These are phyloP conservation scores for Pythium myriotylum DNA, from an alignment of 352 stramenopile species.

Conservation along the genomic window DNA sequence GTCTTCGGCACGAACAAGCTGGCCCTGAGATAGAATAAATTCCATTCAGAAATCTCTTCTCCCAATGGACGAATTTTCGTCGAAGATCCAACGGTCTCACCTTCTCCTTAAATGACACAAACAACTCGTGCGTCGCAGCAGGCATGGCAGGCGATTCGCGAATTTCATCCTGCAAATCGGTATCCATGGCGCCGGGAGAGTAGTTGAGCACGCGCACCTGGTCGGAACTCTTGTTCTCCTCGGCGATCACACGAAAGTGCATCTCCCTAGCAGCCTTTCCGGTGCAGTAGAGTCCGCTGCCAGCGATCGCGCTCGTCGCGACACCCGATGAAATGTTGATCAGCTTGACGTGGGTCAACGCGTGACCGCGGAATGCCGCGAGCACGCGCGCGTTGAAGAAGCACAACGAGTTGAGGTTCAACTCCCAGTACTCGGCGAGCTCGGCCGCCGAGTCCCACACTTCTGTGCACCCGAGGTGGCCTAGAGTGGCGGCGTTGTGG, in stretches of 20 bases:
- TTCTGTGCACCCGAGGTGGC: conserved; percentile 57
- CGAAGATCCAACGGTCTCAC: too few relatives aligned
- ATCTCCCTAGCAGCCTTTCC: conserved; percentile 89
- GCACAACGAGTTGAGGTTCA: conserved; percentile 85
- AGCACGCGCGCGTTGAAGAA: conserved; percentile 85
- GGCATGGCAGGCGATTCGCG: conserved; percentile 57
- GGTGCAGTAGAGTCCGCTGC: conserved; percentile 80
- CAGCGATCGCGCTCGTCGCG: conserved; percentile 59
- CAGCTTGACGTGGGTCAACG: too few relatives aligned
- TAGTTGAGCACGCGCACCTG: conserved; percentile 80
- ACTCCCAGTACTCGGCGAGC: conserved; percentile 61
- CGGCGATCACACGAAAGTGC: conserved; percentile 72
- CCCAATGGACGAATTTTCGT: too few relatives aligned
- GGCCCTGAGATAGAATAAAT: too few relatives aligned
- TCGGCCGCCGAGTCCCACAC: conserved; percentile 47
- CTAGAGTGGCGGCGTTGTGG: conserved; percentile 86
- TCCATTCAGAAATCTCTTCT: too few relatives aligned
- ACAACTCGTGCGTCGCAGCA: conserved; percentile 55
- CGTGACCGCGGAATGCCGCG: too few relatives aligned
- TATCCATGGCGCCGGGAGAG: conserved; percentile 87
- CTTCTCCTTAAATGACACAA: too few relatives aligned
- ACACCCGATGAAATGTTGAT: conserved; percentile 58
- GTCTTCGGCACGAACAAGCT: background rate
- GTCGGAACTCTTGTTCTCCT: conserved; percentile 47
- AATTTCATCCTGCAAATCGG: conserved; percentile 78